A percentile compares a stretch with the other conserved stretches of the same genome.
Conservation (phyloP, 2,329 filamentous ascomycete species). For the Diaporthe ilicicola region DNA sequence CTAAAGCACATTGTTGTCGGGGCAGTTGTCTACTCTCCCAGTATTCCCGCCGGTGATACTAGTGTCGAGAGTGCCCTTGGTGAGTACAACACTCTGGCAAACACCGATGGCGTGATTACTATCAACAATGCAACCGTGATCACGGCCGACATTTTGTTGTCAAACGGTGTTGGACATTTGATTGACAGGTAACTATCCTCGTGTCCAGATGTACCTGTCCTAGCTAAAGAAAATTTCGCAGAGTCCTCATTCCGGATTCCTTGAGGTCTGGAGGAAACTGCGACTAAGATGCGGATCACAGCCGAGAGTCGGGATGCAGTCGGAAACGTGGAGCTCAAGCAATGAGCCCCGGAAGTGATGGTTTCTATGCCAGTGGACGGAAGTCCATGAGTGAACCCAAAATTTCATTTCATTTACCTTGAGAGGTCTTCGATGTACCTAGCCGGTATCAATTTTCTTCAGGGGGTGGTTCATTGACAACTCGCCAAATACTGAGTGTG, state of each 20-base stretch:
- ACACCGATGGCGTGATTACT: not conserved
- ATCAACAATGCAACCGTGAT: constrained; percentile 14
- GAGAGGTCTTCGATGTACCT: not conserved
- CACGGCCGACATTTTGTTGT: not conserved
- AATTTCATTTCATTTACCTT: not conserved
- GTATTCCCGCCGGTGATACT: not conserved
- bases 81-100: not conserved
- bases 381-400: not conserved
- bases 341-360: too few relatives aligned
- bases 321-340: not conserved
- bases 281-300: not conserved
- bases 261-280: not conserved
- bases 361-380: not conserved
- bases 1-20: not conserved
- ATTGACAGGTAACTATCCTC: constrained; percentile 1
- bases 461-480: too few relatives aligned
- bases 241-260: not conserved
- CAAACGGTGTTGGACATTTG: constrained; percentile 14
- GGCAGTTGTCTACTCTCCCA: not conserved
- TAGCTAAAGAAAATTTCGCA: not conserved
- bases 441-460: too few relatives aligned
- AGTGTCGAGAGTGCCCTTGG: constrained; percentile 1
- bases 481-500: too few relatives aligned
- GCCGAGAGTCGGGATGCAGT: too few relatives aligned
- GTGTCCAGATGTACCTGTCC: not conserved